Evolutionary conservation across 2,329 filamentous ascomycete species (phyloP), one percentile per base, ranked within the genome.

Genomic region (Fusarium sp.): DNA sequence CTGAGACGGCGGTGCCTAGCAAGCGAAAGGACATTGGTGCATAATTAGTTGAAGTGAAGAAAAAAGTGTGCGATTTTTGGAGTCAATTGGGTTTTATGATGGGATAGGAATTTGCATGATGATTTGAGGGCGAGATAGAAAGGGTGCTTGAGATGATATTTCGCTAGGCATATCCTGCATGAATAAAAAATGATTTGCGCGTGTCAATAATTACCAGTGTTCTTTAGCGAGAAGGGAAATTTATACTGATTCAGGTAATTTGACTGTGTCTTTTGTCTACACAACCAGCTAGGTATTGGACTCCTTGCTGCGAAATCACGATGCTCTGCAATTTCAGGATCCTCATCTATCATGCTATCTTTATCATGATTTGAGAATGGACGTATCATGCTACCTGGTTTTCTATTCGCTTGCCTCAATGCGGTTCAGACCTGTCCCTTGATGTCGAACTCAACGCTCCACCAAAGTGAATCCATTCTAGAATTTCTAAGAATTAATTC

Each of bases 21-120:
- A 75, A 75, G 68, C 66, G 71, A n/a, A 75, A 75, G 63, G 72
- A 75, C 36, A 58, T 68, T 55, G 70, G 58, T 43, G 63, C 58
- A 31, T 74, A 57, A 72, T 63, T 45, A 38, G 48, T 22, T 38
- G 52, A 45, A 44, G 55, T 15, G 45, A 42, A 40, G n/a, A 43
- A 66, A 58, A 40, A 53, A 44, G 48, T 13, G 58, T 53, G 67
- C 20, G 45, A 59, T 69, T 68, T 69, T 46, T 48, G 66, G 66
- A 69, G 66, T 69, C 61, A 57, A 63, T 53, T 51, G 43, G 61
- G 66, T 51, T 38, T 61, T 49, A 66, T 31, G 65, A 63, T 49
- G 62, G 66, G 38, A 70, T 55, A 52, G 26, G 49, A 63, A 65
- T 53, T 44, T 55, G 50, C 56, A 44, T 15, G 6, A 59, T 48